Evolutionary conservation across 2,329 filamentous ascomycete genomes (phyloP).

Genomic region (Fusarium hostae): DNA sequence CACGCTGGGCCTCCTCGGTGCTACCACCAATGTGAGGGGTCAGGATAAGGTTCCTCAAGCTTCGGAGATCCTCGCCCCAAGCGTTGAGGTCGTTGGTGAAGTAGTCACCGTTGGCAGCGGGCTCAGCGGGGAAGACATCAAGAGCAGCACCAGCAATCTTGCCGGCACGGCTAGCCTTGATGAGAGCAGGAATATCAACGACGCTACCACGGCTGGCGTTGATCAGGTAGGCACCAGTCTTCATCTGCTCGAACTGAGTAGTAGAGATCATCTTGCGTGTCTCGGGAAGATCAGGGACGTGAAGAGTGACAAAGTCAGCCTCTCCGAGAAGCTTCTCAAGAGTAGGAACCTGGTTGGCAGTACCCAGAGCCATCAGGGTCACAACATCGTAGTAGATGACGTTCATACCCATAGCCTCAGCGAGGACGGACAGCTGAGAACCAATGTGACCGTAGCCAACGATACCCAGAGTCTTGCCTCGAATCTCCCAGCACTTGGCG

Average conservation of each 20-base stretch:
- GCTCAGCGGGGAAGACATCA: slow-evolving; percentile 95
- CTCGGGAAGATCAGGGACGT: slow-evolving; percentile 93
- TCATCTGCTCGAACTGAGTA: slow-evolving; percentile 86
- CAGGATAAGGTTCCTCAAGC: slow-evolving; percentile 90
- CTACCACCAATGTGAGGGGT: slow-evolving; percentile 98
- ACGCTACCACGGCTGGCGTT: slow-evolving; percentile 95
- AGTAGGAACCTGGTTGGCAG: slow-evolving; percentile 82
- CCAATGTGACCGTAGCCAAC: slow-evolving; percentile 98
- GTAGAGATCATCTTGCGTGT: slow-evolving; percentile 92
- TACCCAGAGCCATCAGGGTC: slow-evolving; percentile 94
- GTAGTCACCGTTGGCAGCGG: slow-evolving; percentile 92
- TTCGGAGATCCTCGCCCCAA: slow-evolving; percentile 87
- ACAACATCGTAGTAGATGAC: slow-evolving; percentile 98
- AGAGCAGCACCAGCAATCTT: slow-evolving; percentile 95
- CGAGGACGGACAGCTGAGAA: slow-evolving; percentile 92
- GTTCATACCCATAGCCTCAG: slow-evolving; percentile 97
- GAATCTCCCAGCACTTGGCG: slow-evolving; percentile 95
- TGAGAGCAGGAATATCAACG: slow-evolving; percentile 91
- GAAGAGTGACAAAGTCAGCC: slow-evolving; percentile 92
- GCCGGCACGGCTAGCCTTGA: slow-evolving; percentile 85
- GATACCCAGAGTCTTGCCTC: slow-evolving; percentile 96
- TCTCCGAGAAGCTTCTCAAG: slow-evolving; percentile 79
- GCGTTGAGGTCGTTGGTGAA: slow-evolving; percentile 85
- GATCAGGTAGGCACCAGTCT: slow-evolving; percentile 90
- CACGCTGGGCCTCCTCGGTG: slow-evolving; percentile 96